These are phyloP conservation scores for Penicillium paradoxum DNA, from an alignment of 495 filamentous ascomycete species.

Conservation along the genomic window DNA sequence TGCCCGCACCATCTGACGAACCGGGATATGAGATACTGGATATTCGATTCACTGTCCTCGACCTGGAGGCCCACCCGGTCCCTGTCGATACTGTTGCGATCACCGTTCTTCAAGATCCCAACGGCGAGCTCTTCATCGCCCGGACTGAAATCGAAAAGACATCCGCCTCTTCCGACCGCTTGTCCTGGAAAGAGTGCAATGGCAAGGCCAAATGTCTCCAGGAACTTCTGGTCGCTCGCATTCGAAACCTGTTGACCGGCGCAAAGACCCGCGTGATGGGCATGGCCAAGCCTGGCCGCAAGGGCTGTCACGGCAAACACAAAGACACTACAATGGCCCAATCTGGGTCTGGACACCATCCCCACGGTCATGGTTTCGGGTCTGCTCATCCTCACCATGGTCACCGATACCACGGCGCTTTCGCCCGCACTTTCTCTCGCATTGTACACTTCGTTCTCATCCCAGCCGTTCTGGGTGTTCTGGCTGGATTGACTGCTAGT, in stretches of 20 bases:
- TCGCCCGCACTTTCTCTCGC: constrained; percentile 40
- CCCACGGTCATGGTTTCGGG: constrained; percentile 11
- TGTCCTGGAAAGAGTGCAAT: constrained; percentile 40
- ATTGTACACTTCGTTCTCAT: constrained; percentile 48
- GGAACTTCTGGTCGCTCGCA: constrained; percentile 34
- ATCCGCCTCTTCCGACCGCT: constrained; percentile 25
- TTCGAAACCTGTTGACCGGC: constrained; percentile 33
- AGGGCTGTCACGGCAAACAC: constrained; percentile 28
- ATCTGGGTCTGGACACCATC: constrained; percentile 1
- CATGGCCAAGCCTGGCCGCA: constrained; percentile 27
- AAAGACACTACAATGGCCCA: constrained; percentile 16
- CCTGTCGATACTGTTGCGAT: constrained; percentile 46
- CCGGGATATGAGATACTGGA: constrained; percentile 30
- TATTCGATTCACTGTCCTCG: constrained; percentile 45
- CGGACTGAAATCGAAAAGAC: constrained; percentile 36
- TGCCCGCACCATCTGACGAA: constrained; percentile 26
- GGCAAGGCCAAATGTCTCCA: constrained; percentile 39
- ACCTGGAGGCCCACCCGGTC: constrained; percentile 45
- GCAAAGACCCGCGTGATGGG: constrained; percentile 39
- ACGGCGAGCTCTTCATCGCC: constrained; percentile 35
- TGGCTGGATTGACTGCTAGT: constrained; percentile 47
- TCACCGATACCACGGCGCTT: constrained; percentile 32
- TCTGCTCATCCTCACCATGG: constrained; percentile 20
- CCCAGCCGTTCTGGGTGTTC: constrained; percentile 42
- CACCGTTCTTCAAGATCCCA: constrained; percentile 34